Evolutionary conservation across 2,329 filamentous ascomycete species (phyloP), one percentile per base, ranked within the genome.

Genomic region (Pseudocercospora vitis): DNA sequence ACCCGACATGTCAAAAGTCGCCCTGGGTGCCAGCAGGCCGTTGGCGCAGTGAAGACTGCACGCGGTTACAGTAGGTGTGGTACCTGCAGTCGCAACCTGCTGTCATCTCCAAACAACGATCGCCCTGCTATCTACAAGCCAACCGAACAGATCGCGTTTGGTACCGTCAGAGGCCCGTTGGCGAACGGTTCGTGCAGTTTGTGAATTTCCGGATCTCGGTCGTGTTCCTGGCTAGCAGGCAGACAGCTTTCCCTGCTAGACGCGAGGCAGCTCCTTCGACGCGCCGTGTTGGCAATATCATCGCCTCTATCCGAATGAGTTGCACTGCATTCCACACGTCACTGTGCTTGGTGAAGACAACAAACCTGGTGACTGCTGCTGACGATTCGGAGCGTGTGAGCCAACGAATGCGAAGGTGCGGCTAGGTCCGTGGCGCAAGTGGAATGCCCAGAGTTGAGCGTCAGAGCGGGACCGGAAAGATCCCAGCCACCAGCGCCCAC

Each of bases 221-320:
- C 37, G 19, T 40, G 37, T 40, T 40, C 37, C 21, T 42, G 21
- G 37, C 37, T 42, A 42, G 37, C 8, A 42, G 19, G 8, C 37
- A 42, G 24, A 21, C 37, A 42, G 19, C 37, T 42, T n/a, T 42
- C 37, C 37, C 37, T 24, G 37, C 21, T 40, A n/a, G 37, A 19
- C 37, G 37, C 37, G 18, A 40, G 16, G 37, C 37, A 19, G 16
- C n/a, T 40, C 37, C 37, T 40, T 40, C 37, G 19, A 40, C 18
- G 19, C 16, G 16, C n/a, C 37, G 18, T 19, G n/a, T 37, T 18
- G 6, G 16, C 33, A 18, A 18, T 18, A 37, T 8, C 16, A 19
- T 19, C 33, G n/a, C n/a, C n/a, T 37, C 14, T 37, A 37, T 19
- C 18, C 21, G 33, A 19, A 14, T 3, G 37, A 42, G 37, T n/a